Percentiles rank a stretch among this genome's conserved stretches.
Evolutionary conservation across 352 stramenopile species (phyloP).

Genomic region (Globisporangium orthogonon): DNA sequence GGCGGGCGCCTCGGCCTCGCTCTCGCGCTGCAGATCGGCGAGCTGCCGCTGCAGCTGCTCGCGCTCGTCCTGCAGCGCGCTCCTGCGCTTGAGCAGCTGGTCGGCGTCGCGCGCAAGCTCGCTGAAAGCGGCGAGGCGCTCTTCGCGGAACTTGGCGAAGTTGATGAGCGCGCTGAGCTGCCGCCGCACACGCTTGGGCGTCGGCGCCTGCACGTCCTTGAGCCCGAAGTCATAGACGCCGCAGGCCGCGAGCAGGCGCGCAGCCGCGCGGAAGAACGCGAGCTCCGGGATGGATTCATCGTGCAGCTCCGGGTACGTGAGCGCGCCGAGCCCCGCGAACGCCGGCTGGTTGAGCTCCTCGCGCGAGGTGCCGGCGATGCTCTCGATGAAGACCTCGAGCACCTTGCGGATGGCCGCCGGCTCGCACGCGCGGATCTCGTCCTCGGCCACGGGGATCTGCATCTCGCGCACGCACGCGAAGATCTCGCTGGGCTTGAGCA

Average conservation of each 20-base stretch:
- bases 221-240: constrained; percentile 93
- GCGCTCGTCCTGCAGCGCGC: constrained; percentile 53
- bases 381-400: constrained; percentile 87
- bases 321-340: constrained; percentile 70
- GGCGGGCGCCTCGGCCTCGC: constrained; percentile 46
- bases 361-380: constrained; percentile 84
- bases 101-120: constrained; percentile 80
- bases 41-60: constrained; percentile 54
- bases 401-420: constrained; percentile 75
- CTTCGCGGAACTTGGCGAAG: constrained; percentile 95
- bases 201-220: constrained; percentile 88
- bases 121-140: constrained; percentile 83
- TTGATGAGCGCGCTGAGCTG: constrained; percentile 97
- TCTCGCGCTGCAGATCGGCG: constrained; percentile 47
- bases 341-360: constrained; percentile 90
- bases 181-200: constrained; percentile 82
- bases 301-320: constrained; percentile 91
- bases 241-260: constrained; percentile 87
- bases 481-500: constrained; percentile 93
- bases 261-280: constrained; percentile 88
- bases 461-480: constrained; percentile 90
- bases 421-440: constrained; percentile 83
- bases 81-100: constrained; percentile 32
- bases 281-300: constrained; percentile 91
- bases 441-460: constrained; percentile 84